Base-by-base conservation (phyloP, 768 basidiomycete species). In the Royoungia palumana region DNA sequence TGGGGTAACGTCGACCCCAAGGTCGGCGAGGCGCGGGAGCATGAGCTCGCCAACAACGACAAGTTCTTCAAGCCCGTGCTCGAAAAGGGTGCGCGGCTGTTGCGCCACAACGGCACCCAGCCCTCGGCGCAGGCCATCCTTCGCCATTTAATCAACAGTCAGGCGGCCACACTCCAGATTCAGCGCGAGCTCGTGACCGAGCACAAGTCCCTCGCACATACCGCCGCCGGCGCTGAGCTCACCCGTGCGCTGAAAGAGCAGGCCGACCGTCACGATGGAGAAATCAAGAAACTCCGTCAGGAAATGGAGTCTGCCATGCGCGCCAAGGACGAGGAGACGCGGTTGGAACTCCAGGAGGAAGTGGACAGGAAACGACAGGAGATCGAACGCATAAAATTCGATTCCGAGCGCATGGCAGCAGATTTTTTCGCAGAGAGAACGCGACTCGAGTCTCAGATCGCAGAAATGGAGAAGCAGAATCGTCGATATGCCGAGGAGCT, bases 141-240 rank as follows among this genome's bases (percentile, higher is more conserved):
- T 0, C 70, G 71, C 5, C 65, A 68, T 27, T 60, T 83, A 50
- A 54, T 77, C 14, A 61, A 66, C 22, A 71, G 65, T 7, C 61
- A 64, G 22, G 74, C 81, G 0, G 54, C 70, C 3, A 67, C 75
- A 2, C 66, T 83, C 4, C 71, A 70, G 20, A 81, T 84, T 42
- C 82, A 83, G 54, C 64, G 69, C 22, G 82, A 85, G 58, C 66
- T 82, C 13, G 77, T 82, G 5, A 74, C 75, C 48, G 66, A 76
- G 54, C 68, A 67, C 27, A 73, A 73, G 42, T 68, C 74, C 35
- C 72, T 83, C 14, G 66, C 73, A 2, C 68, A 82, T 43, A 82
- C 83, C 2, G 64, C 69, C 4, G 82, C 81, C 1, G 80, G 80
- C 1, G 69, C 64, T 14, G 81, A 80, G 56, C 69, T 84, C 19